Percentiles rank a stretch among this genome's conserved stretches.
Evolutionary conservation across 805 yeast species (phyloP).

Genomic region (Candida stauntonica): DNA sequence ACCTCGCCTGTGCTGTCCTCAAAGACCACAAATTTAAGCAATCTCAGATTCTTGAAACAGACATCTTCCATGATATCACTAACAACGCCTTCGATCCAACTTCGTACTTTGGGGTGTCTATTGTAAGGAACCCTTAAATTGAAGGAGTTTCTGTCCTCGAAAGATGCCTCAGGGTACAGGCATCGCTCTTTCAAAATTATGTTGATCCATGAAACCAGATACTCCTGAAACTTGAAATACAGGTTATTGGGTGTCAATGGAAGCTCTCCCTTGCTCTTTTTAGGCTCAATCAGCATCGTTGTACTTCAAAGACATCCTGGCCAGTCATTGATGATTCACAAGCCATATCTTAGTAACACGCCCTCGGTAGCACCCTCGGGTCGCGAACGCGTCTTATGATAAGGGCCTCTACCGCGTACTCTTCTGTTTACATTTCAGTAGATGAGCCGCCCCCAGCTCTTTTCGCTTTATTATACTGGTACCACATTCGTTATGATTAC

Average conservation of each 20-base stretch:
- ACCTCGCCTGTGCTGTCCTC: constrained; percentile 27
- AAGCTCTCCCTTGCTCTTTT: constrained; percentile 1
- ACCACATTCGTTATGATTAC: constrained; percentile 10
- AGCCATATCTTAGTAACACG: no score
- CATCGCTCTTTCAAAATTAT: constrained; percentile 33
- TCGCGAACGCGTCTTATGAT: no score
- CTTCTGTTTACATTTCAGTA: neutral
- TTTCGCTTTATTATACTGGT: no score
- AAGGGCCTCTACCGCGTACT: neutral
- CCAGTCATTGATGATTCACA: no score
- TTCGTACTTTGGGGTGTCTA: constrained; percentile 39
- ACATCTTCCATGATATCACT: constrained; percentile 13
- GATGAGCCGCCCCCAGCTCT: no score
- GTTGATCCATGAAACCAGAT: constrained; percentile 34
- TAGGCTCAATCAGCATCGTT: constrained; percentile 6
- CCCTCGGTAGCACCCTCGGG: no score
- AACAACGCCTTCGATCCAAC: constrained; percentile 14
- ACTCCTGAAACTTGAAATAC: constrained; percentile 21
- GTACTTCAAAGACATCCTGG: no score
- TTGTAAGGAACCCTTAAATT: constrained; percentile 38
- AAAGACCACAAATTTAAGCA: constrained; percentile 36
- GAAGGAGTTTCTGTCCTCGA: constrained; percentile 37
- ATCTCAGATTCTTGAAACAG: constrained; percentile 27
- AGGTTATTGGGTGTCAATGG: constrained; percentile 14
- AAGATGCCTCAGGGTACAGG: constrained; percentile 34